Evolutionary conservation across 768 basidiomycete species (phyloP).

Genomic region (Amanita molliuscula): DNA sequence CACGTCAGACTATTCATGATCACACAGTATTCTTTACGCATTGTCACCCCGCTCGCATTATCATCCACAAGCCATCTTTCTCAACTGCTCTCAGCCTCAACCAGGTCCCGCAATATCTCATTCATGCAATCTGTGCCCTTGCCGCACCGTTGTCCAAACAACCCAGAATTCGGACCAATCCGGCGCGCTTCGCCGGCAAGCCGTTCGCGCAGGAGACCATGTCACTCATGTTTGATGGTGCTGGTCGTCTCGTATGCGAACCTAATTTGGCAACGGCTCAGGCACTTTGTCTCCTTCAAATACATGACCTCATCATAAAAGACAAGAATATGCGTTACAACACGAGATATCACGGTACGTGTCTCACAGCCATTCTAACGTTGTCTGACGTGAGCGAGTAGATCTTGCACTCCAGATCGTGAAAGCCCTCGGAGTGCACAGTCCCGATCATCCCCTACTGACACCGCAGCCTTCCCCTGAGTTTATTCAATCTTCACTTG

Average conservation of each 20-base stretch:
- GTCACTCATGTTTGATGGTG: constrained; percentile 60
- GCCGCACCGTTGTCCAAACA: constrained; percentile 70
- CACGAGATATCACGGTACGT: constrained; percentile 40
- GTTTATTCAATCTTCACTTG: constrained; percentile 50
- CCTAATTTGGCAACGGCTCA: constrained; percentile 65
- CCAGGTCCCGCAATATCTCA: constrained; percentile 57
- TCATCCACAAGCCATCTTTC: constrained; percentile 77
- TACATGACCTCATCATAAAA: constrained; percentile 47
- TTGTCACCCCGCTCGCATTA: constrained; percentile 65
- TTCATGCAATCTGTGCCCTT: constrained; percentile 67
- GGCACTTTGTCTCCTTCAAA: constrained; percentile 62
- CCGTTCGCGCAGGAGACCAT: constrained; percentile 52
- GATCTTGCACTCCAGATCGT: constrained; percentile 61
- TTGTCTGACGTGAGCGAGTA: constrained; percentile 15
- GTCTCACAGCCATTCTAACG: constrained; percentile 10
- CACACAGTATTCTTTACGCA: constrained; percentile 70
- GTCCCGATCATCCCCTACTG: constrained; percentile 48
- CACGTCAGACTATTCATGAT: constrained; percentile 4
- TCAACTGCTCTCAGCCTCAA: constrained; percentile 54
- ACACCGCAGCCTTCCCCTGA: constrained; percentile 50
- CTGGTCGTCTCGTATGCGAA: constrained; percentile 51
- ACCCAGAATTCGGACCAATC: constrained; percentile 44
- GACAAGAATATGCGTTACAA: constrained; percentile 26
- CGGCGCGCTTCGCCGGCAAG: constrained; percentile 45
- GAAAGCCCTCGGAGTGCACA: constrained; percentile 54